phyloP scores from a whole-genome alignment of 371 early-diverging fungal species.

The Circinella umbellata region DNA sequence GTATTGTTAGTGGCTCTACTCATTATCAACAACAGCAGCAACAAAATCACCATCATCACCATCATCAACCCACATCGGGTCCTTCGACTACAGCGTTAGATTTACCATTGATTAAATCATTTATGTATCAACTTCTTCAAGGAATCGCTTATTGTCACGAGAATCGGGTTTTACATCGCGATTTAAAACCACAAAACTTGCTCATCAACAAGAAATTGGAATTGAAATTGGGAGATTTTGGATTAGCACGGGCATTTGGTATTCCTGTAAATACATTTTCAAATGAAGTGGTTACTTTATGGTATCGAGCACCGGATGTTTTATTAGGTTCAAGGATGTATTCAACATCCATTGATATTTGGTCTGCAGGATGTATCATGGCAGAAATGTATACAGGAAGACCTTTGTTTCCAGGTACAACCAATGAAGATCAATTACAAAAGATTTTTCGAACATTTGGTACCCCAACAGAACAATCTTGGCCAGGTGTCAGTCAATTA shows the following conservation, averaged over 20 bases:
- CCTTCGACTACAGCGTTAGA: conserved; percentile 40
- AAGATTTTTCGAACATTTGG: conserved; percentile 91
- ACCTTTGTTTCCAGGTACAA: conserved; percentile 96
- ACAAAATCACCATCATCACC: too few species aligned
- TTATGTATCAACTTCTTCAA: conserved; percentile 88
- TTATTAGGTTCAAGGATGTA: conserved; percentile 96
- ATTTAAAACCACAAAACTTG: conserved; percentile 96
- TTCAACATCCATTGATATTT: conserved; percentile 97
- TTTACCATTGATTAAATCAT: conserved; percentile 69
- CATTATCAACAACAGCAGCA: not conserved
- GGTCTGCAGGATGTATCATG: conserved; percentile 99
- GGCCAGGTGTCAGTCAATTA: conserved; percentile 88
- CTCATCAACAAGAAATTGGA: conserved; percentile 89
- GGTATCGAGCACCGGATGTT: conserved; percentile 98
- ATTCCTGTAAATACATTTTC: conserved; percentile 97
- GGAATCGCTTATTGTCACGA: conserved; percentile 97
- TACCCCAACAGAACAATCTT: conserved; percentile 84
- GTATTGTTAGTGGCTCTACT: conserved; percentile 42
- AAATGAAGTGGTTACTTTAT: conserved; percentile 98
- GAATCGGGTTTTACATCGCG: conserved; percentile 94
- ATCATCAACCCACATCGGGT: too few species aligned
- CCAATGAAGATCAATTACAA: conserved; percentile 88
- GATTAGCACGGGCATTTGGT: conserved; percentile 95
- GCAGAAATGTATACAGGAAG: conserved; percentile 94
- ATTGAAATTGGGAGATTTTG: conserved; percentile 95